Percentiles rank a stretch among this genome's conserved stretches.
These are phyloP conservation scores for Grosmannia huntii DNA, from an alignment of 2,329 filamentous ascomycete genomes.

Conservation along the genomic window DNA sequence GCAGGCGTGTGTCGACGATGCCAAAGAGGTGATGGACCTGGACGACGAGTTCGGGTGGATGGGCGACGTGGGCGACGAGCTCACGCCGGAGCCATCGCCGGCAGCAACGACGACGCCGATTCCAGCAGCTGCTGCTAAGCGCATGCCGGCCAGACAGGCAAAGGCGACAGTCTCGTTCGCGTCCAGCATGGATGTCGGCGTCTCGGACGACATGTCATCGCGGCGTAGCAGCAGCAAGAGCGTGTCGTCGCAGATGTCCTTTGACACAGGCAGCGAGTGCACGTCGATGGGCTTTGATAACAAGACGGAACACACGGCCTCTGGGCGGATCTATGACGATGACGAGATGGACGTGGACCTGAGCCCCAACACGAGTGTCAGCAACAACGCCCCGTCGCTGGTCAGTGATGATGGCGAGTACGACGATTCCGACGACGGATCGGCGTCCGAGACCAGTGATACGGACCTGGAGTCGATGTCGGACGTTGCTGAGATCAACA, in stretches of 20 bases:
- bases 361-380: slow-evolving; percentile 56
- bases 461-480: slow-evolving; percentile 46
- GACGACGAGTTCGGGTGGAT: slow-evolving; percentile 26
- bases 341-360: slow-evolving; percentile 44
- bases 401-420: slow-evolving; percentile 74
- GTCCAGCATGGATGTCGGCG: slow-evolving; percentile 15
- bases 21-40: slow-evolving; percentile 41
- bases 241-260: slow-evolving; percentile 25
- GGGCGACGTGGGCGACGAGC: slow-evolving; percentile 41
- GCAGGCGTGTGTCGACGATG: slow-evolving; percentile 42
- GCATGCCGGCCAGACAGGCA: slow-evolving; percentile 44
- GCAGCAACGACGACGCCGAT: not conserved
- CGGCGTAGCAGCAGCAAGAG: slow-evolving; percentile 48
- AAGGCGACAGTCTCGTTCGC: slow-evolving; percentile 33
- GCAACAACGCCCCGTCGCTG: slow-evolving; percentile 66
- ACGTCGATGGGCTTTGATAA: slow-evolving; percentile 15
- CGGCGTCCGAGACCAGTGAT: slow-evolving; percentile 45
- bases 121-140: slow-evolving; percentile 27
- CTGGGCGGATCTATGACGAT: slow-evolving; percentile 28
- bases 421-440: slow-evolving; percentile 56
- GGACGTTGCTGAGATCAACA: slow-evolving; percentile 48
- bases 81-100: slow-evolving; percentile 18
- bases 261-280: slow-evolving; percentile 25
- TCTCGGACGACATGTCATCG: slow-evolving; percentile 2
- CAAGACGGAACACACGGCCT: slow-evolving; percentile 11